Base-by-base conservation (phyloP, 2,329 filamentous ascomycete genomes). In the Colletotrichum sp. region DNA sequence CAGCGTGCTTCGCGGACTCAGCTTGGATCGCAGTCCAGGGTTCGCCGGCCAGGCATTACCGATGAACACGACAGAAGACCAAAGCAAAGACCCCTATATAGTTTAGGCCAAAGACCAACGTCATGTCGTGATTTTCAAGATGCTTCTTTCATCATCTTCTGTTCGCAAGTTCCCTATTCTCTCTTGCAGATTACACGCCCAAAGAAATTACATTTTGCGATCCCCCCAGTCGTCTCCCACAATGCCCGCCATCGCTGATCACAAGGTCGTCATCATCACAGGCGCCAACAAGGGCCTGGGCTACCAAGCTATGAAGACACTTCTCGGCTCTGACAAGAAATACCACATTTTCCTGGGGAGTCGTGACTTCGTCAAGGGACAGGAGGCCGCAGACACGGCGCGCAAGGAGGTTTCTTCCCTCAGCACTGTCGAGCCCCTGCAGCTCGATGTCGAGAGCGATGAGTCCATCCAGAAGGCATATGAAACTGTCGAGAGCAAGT, bases 311-410 rank as follows among this genome's bases (percentile, higher is more conserved):
- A 80, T 80, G 32, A 79, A 78, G 25, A 74, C 80, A 12, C 75
- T 82, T 8, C 48, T 72, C 2, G 67, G 77, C 5, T 78, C 78
- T 18, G 28, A 74, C 12, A 56, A 72, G 28, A 36, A 76, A 0
- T 83, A 81, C 69, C 74, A 77, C 58, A 74, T 83, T 48, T 68
- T 83, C 34, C 15, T 83, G n/a, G 81, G 81, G 18, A 76, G 78
- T 32, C 80, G 80, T 6, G 76, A 79, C 34, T 66, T 79, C 1
- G 61, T 70, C 10, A 82, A 81, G 43, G 81, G 77, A 22, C 39
- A 80, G 39, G 66, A 72, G 7, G 80, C 79, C 1, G 79, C 70
- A 1, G 48, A 71, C 7, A 67, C 56, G 3, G 32, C 77, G 1
- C 58, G 5, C 1, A 28, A 30, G 1, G 73, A 77, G 52, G 56